Evolutionary conservation across 2,329 filamentous ascomycete species (phyloP).

Genomic region (Aspergillus fructus): DNA sequence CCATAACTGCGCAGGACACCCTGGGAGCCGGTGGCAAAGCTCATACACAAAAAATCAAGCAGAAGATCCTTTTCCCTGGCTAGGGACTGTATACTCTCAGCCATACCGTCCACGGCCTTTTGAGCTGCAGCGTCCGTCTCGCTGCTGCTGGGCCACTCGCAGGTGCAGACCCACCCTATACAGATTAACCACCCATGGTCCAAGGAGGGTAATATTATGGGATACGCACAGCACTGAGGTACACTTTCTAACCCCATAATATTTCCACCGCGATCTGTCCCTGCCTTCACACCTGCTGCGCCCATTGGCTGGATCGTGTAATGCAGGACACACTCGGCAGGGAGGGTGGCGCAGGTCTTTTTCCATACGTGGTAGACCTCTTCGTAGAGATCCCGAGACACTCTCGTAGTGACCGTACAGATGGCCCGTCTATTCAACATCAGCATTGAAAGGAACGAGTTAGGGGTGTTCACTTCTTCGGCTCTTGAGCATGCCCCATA

Average conservation of each 20-base stretch:
- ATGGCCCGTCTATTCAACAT: not conserved
- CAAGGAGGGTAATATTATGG: not conserved
- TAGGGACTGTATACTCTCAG: slow-evolving; percentile 11
- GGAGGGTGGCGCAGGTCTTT: not conserved
- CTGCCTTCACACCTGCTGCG: not conserved
- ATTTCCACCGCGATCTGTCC: not conserved
- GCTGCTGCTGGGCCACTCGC: not conserved
- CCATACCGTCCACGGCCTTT: not conserved
- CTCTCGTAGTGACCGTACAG: not conserved
- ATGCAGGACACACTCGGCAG: not conserved
- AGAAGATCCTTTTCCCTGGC: slow-evolving; percentile 6
- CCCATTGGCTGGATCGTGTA: not conserved
- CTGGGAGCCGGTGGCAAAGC: slow-evolving; percentile 7
- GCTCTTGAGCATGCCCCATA: not conserved
- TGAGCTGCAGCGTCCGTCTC: not conserved
- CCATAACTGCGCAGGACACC: slow-evolving; percentile 9
- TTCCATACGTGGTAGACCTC: not conserved
- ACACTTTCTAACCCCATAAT: not conserved
- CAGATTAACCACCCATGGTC: not conserved
- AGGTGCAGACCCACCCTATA: not conserved
- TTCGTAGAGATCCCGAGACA: not conserved
- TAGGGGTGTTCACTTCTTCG: too few relatives aligned
- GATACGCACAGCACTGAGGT: not conserved
- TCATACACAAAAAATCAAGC: slow-evolving; percentile 8
- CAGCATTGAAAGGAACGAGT: too few relatives aligned